phyloP scores from a whole-genome alignment of 257 asterid genomes.

The Penstemon eatonii region DNA sequence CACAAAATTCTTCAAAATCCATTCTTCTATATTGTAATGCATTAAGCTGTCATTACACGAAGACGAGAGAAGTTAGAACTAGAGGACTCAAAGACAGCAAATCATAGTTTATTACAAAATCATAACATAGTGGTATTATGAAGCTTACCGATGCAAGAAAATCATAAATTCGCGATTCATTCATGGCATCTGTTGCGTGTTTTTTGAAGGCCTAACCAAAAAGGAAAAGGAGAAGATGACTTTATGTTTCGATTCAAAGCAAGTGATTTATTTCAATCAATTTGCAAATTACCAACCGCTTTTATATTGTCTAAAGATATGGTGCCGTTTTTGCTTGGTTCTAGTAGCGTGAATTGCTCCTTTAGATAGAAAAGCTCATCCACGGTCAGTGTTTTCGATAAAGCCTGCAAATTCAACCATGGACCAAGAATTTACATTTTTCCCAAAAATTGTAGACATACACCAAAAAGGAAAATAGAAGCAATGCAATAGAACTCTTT shows the following conservation, averaged over 20 bases:
- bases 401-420: conserved; percentile 49
- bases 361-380: conserved; percentile 72
- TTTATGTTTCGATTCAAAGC: conserved; percentile 14
- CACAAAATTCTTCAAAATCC: conserved; percentile 94
- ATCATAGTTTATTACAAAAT: neutral
- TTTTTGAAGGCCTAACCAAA: conserved; percentile 67
- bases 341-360: conserved; percentile 69
- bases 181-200: conserved; percentile 83
- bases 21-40: conserved; percentile 92
- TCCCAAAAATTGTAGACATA: no score
- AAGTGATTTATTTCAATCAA: neutral
- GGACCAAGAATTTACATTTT: neutral
- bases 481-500: neutral
- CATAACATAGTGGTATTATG: neutral
- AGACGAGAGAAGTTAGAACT: conserved; percentile 23
- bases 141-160: conserved; percentile 71
- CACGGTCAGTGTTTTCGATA: conserved; percentile 68
- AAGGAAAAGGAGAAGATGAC: conserved; percentile 21
- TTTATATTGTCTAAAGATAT: conserved; percentile 65
- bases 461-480: neutral
- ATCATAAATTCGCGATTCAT: conserved; percentile 74
- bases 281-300: conserved; percentile 45
- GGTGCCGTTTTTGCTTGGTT: conserved; percentile 71
- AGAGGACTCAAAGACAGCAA: neutral
- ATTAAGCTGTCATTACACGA: conserved; percentile 49